A percentile compares a stretch with the other conserved stretches of the same genome.
Evolutionary conservation across 1,284 basidiomycete species (phyloP).

Genomic region (Golubevia sp.): DNA sequence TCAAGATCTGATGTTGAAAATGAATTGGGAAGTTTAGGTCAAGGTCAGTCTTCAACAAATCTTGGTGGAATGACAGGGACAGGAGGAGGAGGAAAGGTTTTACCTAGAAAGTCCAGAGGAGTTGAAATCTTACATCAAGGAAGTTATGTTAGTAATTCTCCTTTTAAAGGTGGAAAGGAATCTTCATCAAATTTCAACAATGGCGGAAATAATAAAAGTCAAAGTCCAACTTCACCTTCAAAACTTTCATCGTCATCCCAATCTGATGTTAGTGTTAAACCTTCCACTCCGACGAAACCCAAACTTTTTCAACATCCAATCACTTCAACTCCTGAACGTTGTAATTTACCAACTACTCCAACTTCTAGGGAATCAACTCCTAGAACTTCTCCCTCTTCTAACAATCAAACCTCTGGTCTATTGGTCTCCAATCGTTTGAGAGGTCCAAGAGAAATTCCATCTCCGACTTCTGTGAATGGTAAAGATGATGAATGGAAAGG

Average conservation of each 20-base stretch:
- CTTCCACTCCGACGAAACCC: too few relatives aligned
- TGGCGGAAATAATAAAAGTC: too few relatives aligned
- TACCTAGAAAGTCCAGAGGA: conserved; percentile 32
- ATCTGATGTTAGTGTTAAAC: too few relatives aligned
- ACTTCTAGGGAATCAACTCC: too few relatives aligned
- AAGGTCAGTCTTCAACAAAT: conserved; percentile 7
- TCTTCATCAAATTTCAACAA: too few relatives aligned
- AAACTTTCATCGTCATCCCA: too few relatives aligned
- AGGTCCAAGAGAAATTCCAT: conserved; percentile 67
- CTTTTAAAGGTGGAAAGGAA: conserved; percentile 4
- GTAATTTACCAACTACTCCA: too few relatives aligned
- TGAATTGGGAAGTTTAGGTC: conserved; percentile 7
- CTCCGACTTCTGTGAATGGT: conserved; percentile 2
- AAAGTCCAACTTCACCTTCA: too few relatives aligned
- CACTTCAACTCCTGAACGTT: too few relatives aligned
- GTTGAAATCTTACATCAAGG: conserved; percentile 25
- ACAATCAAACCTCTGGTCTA: too few relatives aligned
- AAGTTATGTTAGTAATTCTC: conserved; percentile 46
- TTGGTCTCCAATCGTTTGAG: conserved; percentile 80
- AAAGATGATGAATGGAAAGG: neutral
- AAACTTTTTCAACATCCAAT: too few relatives aligned
- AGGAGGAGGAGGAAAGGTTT: neutral
- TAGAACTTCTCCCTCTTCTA: too few relatives aligned
- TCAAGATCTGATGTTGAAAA: conserved; percentile 8
- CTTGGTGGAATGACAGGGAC: neutral